phyloP scores from a whole-genome alignment of 176 grass and related monocot species.

The Eleusine indica region DNA sequence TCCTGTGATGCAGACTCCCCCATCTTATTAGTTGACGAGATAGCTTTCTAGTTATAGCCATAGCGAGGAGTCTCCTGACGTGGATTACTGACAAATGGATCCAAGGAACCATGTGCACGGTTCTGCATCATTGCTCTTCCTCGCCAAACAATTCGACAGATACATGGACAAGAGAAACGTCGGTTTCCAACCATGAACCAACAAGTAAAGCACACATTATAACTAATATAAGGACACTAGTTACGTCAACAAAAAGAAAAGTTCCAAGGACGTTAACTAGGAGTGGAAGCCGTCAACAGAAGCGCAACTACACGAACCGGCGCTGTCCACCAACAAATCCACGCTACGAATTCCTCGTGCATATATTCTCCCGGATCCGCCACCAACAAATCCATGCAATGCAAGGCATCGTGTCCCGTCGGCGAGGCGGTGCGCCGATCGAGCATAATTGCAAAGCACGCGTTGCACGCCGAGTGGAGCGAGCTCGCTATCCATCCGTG shows the following conservation, averaged over 20 bases:
- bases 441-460: background rate
- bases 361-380: background rate
- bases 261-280: background rate
- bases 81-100: background rate
- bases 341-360: background rate
- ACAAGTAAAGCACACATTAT: background rate
- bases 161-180: background rate
- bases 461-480: background rate
- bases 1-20: background rate
- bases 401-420: background rate
- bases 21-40: background rate
- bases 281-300: background rate
- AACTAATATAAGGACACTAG: no score
- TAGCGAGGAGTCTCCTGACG: background rate
- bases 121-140: background rate
- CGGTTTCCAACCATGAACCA: background rate
- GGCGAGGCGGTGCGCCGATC: background rate
- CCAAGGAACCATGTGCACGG: background rate
- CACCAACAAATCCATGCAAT: background rate
- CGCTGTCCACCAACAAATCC: background rate
- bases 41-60: background rate
- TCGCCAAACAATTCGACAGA: background rate
- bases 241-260: background rate
- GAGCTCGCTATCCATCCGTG: background rate
- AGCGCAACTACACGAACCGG: background rate